Conservation (phyloP, 331 rosid species). For the Saraca asoca region DNA sequence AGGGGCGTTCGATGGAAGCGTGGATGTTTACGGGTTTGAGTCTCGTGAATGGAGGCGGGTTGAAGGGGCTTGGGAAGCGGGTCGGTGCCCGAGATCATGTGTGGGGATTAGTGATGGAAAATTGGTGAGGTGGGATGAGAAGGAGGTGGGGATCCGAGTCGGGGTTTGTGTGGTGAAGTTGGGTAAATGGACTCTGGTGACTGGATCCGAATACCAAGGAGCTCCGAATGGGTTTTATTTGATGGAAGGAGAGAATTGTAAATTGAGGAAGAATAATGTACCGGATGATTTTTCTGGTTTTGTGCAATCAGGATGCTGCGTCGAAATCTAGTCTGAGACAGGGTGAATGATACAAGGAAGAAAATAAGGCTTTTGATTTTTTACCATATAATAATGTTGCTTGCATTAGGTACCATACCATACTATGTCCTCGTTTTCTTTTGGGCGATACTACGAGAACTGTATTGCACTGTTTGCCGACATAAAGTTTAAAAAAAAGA, state of each 20-base stretch:
- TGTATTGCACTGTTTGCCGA: too few relatives aligned
- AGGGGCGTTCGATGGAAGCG: constrained; percentile 65
- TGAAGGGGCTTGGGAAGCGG: constrained; percentile 54
- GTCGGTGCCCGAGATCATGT: constrained; percentile 69
- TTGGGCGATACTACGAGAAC: too few relatives aligned
- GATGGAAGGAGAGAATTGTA: constrained; percentile 59
- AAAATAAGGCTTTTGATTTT: too few relatives aligned
- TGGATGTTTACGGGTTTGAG: constrained; percentile 46
- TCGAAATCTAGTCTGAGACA: constrained; percentile 52
- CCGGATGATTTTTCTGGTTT: constrained; percentile 57
- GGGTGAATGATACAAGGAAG: too few relatives aligned
- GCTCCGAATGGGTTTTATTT: constrained; percentile 50
- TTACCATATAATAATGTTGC: too few relatives aligned
- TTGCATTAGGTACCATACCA: too few relatives aligned
- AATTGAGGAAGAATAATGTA: constrained; percentile 38
- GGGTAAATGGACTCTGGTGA: constrained; percentile 42
- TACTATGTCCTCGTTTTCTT: too few relatives aligned
- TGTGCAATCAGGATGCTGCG: constrained; percentile 79
- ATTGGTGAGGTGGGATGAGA: constrained; percentile 45
- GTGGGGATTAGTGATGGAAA: constrained; percentile 46
- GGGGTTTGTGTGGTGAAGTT: constrained; percentile 53
- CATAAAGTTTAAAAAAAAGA: too few relatives aligned
- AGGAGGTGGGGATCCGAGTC: constrained; percentile 45
- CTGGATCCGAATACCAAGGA: constrained; percentile 70
- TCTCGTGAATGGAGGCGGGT: constrained; percentile 62